A percentile compares a stretch with the other conserved stretches of the same genome.
phyloP scores from a whole-genome alignment of 2,329 filamentous ascomycete genomes.

The Phaeosphaeria sp. region DNA sequence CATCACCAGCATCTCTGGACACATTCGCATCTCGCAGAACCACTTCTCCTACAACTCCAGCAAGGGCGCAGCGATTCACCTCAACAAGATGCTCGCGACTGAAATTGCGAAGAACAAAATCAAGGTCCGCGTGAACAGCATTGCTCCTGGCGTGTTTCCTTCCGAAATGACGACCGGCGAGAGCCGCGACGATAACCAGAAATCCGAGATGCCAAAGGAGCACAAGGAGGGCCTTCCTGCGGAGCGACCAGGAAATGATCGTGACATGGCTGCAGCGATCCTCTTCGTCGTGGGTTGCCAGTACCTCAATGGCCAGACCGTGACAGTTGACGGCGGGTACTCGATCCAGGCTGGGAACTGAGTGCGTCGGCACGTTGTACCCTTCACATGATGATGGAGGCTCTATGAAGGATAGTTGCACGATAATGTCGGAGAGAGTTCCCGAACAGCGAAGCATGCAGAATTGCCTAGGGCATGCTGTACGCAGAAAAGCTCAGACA shows the following conservation, averaged over 20 bases:
- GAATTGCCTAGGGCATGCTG: background rate
- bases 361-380: background rate
- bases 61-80: constrained; percentile 61
- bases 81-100: constrained; percentile 62
- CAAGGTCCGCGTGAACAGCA: constrained; percentile 64
- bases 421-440: no score
- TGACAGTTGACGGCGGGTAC: constrained; percentile 64
- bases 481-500: background rate
- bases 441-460: background rate
- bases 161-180: constrained; percentile 64
- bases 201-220: constrained; percentile 61
- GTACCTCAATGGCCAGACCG: constrained; percentile 58
- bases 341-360: constrained; percentile 44
- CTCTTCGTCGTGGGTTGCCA: constrained; percentile 60
- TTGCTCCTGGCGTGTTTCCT: constrained; percentile 65
- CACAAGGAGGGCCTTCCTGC: constrained; percentile 60
- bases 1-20: constrained; percentile 54
- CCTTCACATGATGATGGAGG: background rate
- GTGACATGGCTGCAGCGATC: constrained; percentile 65
- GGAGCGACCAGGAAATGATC: constrained; percentile 62
- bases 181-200: constrained; percentile 59
- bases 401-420: background rate
- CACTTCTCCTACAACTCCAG: constrained; percentile 58
- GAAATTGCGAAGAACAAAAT: constrained; percentile 60
- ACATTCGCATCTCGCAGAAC: constrained; percentile 55